These are phyloP conservation scores for Chamaecyparis obtusa DNA, from an alignment of 75 land plant genomes.

Conservation along the genomic window DNA sequence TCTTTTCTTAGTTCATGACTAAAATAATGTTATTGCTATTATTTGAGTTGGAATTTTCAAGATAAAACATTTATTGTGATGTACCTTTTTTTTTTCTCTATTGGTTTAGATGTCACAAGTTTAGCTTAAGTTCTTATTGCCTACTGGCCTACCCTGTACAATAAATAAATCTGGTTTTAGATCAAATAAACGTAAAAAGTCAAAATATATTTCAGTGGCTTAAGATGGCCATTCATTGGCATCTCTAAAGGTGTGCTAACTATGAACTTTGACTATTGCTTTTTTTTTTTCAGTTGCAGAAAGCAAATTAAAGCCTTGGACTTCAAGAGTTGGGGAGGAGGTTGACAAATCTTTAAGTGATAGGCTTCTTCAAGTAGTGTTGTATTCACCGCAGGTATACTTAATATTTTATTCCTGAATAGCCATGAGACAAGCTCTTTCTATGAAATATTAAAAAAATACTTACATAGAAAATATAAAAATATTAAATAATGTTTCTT, in stretches of 20 bases:
- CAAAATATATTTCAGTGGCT: too few species aligned
- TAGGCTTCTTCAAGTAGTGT: conserved; percentile 54
- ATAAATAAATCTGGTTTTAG: too few species aligned
- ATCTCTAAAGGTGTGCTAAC: not conserved
- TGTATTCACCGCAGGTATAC: conserved; percentile 58
- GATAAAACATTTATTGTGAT: too few species aligned
- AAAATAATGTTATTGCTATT: too few species aligned
- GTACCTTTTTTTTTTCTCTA: too few species aligned
- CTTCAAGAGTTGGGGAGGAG: not conserved
- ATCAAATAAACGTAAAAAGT: too few species aligned
- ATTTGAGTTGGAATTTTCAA: too few species aligned
- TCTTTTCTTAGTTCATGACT: too few species aligned
- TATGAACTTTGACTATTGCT: not conserved
- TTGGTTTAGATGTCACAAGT: too few species aligned
- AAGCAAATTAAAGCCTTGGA: conserved; percentile 1
- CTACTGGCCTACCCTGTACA: too few species aligned
- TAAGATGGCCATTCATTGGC: not conserved
- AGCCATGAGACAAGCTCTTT: not conserved
- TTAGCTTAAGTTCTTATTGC: too few species aligned
- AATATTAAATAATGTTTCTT: not conserved
- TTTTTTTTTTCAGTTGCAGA: not conserved
- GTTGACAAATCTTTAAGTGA: conserved; percentile 2
- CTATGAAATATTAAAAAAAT: not conserved
- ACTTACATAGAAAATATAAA: not conserved
- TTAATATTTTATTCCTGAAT: conserved; percentile 15